Base-by-base conservation (phyloP, 2,329 filamentous ascomycete species). In the Lachnellula subtilissima region DNA sequence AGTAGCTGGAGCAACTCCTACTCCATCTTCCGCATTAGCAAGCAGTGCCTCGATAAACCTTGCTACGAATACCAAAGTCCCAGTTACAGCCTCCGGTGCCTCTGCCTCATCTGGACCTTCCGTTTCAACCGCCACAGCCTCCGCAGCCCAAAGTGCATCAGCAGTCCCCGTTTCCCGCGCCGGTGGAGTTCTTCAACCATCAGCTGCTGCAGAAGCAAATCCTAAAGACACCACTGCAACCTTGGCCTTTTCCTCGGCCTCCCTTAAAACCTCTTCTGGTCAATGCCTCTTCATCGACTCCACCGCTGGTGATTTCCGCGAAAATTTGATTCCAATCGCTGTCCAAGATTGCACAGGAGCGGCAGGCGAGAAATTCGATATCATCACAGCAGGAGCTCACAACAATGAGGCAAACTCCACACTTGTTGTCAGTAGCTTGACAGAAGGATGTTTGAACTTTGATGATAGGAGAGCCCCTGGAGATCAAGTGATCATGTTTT, bases 401-500 rank as follows among this genome's bases (percentile, higher is more conserved):
- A 80, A 79, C 59, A 70, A 81, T 59, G 72, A 67, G 15, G 61
- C 66, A 6, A 65, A 71, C 39, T 71, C 74, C 40, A 75, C 77
- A 59, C 70, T 83, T 43, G 66, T 84, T 25, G 81, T 83, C 28
- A 83, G 75, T 73, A 78, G 76, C 1, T 67, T 81, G 70, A 84
- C 80, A 0, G 74, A 83, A 59, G 81, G 80, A 25, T 85, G 81
- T 65, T 68, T 83, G 60, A 84, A 81, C 68, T 82, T 82, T 60
- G 81, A 85, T 61, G 74, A 76, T 5, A 74, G 80, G 48, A 74
- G 79, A 28, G 68, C 72, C 0, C 71, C 73, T 2, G 79, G 78
- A 11, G 77, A 78, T 63, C 79, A 81, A 61, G 78, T 82, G 14
- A 63, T 78, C 36, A 72, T 84, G 23, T 84, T 84, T 63, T 81